These are phyloP conservation scores for Elaeagnus macrophylla DNA, from an alignment of 306 rosid genomes.

Conservation along the genomic window DNA sequence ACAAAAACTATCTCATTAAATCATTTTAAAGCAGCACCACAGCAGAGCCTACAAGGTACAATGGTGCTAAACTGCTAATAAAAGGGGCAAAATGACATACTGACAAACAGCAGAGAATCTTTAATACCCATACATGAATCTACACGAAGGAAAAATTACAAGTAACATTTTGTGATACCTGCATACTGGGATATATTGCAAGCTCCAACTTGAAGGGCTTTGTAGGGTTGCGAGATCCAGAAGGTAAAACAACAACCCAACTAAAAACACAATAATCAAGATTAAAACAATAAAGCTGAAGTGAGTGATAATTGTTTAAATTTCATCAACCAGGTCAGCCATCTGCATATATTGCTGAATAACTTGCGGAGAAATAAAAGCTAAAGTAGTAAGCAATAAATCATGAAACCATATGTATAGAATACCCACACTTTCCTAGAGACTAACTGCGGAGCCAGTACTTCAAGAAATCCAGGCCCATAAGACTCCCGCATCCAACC, in stretches of 20 bases:
- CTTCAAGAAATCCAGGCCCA: slow-evolving; percentile 87
- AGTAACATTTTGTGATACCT: slow-evolving; percentile 39
- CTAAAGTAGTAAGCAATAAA: slow-evolving; percentile 13
- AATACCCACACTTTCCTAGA: slow-evolving; percentile 75
- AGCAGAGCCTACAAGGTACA: not conserved
- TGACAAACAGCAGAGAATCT: not conserved
- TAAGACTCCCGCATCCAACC: slow-evolving; percentile 90
- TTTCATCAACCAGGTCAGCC: slow-evolving; percentile 15
- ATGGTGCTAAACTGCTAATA: not conserved
- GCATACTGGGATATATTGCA: slow-evolving; percentile 64
- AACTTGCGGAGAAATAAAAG: slow-evolving; percentile 3
- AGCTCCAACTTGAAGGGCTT: slow-evolving; percentile 94
- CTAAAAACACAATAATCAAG: slow-evolving; percentile 38
- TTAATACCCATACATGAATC: not conserved
- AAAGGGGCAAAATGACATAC: not conserved
- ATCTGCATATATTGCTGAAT: slow-evolving; percentile 12
- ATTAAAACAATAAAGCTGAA: slow-evolving; percentile 5
- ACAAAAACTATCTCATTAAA: not conserved
- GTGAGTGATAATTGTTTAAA: slow-evolving; percentile 2
- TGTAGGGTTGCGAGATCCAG: slow-evolving; percentile 51
- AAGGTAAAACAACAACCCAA: slow-evolving; percentile 87
- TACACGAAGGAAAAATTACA: slow-evolving; percentile 3
- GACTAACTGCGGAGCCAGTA: slow-evolving; percentile 70
- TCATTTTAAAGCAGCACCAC: slow-evolving; percentile 6
- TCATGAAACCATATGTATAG: slow-evolving; percentile 10